Conservation (phyloP, 352 stramenopile species). For the Phytophthora pinifolia region DNA sequence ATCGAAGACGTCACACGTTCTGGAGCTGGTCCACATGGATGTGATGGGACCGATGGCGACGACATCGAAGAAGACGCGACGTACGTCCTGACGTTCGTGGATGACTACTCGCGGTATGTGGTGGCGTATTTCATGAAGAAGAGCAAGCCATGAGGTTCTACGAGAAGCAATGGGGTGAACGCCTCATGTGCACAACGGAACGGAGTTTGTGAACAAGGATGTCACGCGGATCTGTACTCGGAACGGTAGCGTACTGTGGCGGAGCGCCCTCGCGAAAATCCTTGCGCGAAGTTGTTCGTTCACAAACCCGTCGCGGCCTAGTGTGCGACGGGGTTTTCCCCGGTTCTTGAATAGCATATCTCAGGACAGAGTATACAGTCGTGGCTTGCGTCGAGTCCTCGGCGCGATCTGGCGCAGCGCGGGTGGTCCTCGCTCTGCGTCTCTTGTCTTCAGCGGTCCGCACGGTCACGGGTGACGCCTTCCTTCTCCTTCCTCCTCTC, state of each 20-base stretch:
- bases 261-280: too few relatives aligned
- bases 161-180: conserved; percentile 15
- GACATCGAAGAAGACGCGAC: not conserved
- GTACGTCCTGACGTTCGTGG: conserved; percentile 9
- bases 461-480: too few relatives aligned
- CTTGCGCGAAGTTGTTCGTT: too few relatives aligned
- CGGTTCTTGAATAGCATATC: too few relatives aligned
- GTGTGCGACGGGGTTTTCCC: too few relatives aligned
- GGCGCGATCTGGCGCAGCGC: too few relatives aligned
- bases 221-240: not conserved
- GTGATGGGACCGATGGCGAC: conserved; percentile 15
- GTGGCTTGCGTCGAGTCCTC: too few relatives aligned
- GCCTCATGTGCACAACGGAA: conserved; percentile 19
- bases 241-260: conserved; percentile 10
- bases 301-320: too few relatives aligned
- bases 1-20: conserved; percentile 3
- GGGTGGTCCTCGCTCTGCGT: too few relatives aligned
- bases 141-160: conserved; percentile 9
- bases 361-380: too few relatives aligned
- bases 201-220: conserved; percentile 16
- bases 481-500: too few relatives aligned
- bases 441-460: too few relatives aligned
- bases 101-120: conserved; percentile 9
- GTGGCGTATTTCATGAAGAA: conserved; percentile 11
- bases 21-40: conserved; percentile 11